A percentile compares a stretch with the other conserved stretches of the same genome.
Evolutionary conservation across 2,329 filamentous ascomycete species (phyloP).

Genomic region (Lasiodiplodia gonubiensis): DNA sequence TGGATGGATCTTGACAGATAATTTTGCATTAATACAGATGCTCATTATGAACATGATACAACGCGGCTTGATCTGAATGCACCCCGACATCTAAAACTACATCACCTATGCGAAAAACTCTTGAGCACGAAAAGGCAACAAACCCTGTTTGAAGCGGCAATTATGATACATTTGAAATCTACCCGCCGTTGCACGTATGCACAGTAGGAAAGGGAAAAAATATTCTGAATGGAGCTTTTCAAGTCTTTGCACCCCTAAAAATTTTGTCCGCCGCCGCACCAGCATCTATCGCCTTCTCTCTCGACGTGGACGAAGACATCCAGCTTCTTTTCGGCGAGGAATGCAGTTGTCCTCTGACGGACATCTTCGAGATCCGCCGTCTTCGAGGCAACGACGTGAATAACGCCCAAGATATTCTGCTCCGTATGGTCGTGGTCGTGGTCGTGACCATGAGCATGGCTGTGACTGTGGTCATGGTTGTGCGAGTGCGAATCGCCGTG

Average conservation of each 20-base stretch:
- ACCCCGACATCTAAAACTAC: background rate
- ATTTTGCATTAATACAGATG: background rate
- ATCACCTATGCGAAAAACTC: background rate
- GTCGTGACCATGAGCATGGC: conserved; percentile 42
- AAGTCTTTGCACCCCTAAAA: background rate
- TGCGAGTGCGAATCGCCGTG: conserved; percentile 45
- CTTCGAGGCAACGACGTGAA: conserved; percentile 80
- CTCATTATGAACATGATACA: background rate
- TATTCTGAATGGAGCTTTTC: background rate
- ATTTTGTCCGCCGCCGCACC: conserved; percentile 61
- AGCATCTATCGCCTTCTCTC: conserved; percentile 73
- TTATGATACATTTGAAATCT: background rate
- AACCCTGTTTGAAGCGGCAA: background rate
- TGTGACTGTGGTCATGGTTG: conserved; percentile 33
- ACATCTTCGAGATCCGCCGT: conserved; percentile 82
- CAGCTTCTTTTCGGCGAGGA: conserved; percentile 73
- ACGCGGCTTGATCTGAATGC: background rate
- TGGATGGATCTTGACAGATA: too few species aligned
- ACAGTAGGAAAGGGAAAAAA: background rate
- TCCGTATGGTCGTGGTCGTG: conserved; percentile 51
- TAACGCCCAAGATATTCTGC: conserved; percentile 74
- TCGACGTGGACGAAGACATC: conserved; percentile 89
- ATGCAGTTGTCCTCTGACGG: conserved; percentile 73
- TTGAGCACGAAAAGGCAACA: background rate
- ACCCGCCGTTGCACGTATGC: background rate